Percentiles rank a stretch among this genome's conserved stretches.
These are phyloP conservation scores for Tritrichomonas foetus DNA, from an alignment of 208 protist genomes.

Conservation along the genomic window DNA sequence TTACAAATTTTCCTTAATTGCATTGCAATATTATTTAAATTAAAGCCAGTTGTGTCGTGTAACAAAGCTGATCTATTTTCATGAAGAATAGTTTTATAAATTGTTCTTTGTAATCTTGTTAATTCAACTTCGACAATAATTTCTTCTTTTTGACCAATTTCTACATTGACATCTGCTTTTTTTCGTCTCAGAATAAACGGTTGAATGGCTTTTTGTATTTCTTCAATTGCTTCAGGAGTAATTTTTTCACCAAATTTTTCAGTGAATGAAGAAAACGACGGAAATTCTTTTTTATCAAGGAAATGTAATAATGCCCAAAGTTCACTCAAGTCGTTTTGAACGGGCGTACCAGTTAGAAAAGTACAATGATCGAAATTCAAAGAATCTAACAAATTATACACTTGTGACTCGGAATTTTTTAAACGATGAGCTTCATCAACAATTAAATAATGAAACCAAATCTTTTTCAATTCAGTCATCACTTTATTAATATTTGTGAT, in stretches of 20 bases:
- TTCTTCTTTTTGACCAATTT: constrained; percentile 72
- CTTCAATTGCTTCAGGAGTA: constrained; percentile 40
- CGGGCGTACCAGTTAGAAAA: constrained; percentile 62
- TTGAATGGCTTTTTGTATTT: constrained; percentile 56
- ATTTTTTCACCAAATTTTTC: constrained; percentile 45
- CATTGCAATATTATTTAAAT: constrained; percentile 49
- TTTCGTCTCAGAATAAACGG: constrained; percentile 74
- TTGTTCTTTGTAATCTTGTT: constrained; percentile 66
- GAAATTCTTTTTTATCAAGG: constrained; percentile 69
- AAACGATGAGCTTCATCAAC: constrained; percentile 75
- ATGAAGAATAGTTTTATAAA: constrained; percentile 61
- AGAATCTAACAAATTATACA: constrained; percentile 52
- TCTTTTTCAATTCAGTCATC: constrained; percentile 44
- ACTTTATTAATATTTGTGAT: neutral
- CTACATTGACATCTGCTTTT: constrained; percentile 85
- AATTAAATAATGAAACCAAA: constrained; percentile 65
- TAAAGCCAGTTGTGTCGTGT: neutral
- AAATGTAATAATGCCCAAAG: constrained; percentile 69
- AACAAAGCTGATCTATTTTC: neutral
- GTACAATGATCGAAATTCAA: constrained; percentile 32
- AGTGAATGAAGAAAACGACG: constrained; percentile 60
- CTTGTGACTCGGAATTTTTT: constrained; percentile 66
- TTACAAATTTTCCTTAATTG: constrained; percentile 73
- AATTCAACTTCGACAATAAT: constrained; percentile 67
- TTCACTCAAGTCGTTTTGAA: constrained; percentile 63